Conservation (phyloP, 495 filamentous ascomycete genomes). For the Penicillium flavigenum region DNA sequence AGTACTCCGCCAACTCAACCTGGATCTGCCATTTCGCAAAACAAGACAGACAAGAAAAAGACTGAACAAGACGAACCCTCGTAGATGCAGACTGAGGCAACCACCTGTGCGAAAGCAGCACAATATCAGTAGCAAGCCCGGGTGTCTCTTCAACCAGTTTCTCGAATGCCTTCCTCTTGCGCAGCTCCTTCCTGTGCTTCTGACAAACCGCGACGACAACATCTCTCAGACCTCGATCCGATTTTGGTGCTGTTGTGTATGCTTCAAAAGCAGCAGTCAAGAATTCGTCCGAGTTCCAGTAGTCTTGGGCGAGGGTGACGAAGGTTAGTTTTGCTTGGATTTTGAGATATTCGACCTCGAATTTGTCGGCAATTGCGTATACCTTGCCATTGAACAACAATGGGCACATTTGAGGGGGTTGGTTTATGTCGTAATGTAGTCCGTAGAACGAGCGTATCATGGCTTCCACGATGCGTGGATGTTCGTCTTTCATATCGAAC, state of each 20-base stretch:
- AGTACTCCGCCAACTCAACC: not conserved
- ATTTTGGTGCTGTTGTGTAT: slow-evolving; percentile 29
- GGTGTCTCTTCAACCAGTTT: slow-evolving; percentile 11
- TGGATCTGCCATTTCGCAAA: slow-evolving; percentile 3
- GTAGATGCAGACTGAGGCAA: not conserved
- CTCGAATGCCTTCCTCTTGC: slow-evolving; percentile 16
- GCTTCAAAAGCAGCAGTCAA: slow-evolving; percentile 30
- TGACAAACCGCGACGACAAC: slow-evolving; percentile 23
- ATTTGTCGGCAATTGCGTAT: slow-evolving; percentile 48
- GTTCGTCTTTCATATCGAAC: slow-evolving; percentile 11
- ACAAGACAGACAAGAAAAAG: not conserved
- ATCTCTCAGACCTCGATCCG: slow-evolving; percentile 36
- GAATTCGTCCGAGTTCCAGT: slow-evolving; percentile 32
- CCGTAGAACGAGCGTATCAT: slow-evolving; percentile 26
- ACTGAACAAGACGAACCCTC: not conserved
- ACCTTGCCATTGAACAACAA: slow-evolving; percentile 34
- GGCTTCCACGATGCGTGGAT: slow-evolving; percentile 33
- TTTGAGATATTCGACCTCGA: slow-evolving; percentile 37
- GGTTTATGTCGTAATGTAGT: slow-evolving; percentile 32
- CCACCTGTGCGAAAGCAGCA: slow-evolving; percentile 3
- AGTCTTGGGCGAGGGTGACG: slow-evolving; percentile 14
- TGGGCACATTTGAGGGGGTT: slow-evolving; percentile 23
- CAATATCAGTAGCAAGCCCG: slow-evolving; percentile 22
- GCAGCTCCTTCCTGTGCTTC: slow-evolving; percentile 12
- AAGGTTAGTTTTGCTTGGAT: slow-evolving; percentile 36